phyloP scores from a whole-genome alignment of 495 filamentous ascomycete genomes.

The Hapsidospora chrysogenum region DNA sequence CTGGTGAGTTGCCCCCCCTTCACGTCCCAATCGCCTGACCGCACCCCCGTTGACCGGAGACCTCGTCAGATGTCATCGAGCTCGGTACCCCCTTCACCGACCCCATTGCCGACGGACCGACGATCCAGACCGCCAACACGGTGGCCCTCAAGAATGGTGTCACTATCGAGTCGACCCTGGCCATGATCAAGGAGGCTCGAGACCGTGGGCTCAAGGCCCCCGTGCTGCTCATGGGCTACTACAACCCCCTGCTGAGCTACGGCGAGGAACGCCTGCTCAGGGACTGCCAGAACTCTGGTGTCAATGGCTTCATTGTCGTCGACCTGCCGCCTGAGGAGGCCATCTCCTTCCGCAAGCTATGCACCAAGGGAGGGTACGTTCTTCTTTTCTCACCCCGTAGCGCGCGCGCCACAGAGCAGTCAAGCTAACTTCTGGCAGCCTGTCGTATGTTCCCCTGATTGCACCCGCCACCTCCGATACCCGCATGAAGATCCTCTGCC shows the following conservation, averaged over 20 bases:
- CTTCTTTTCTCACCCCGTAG: background rate
- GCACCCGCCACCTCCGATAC: conserved; percentile 83
- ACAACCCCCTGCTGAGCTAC: conserved; percentile 85
- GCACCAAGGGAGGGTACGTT: conserved; percentile 52
- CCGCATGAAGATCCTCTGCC: conserved; percentile 88
- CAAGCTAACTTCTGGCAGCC: conserved; percentile 15
- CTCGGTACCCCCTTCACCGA: conserved; percentile 93
- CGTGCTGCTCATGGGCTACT: conserved; percentile 95
- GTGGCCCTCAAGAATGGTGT: conserved; percentile 80
- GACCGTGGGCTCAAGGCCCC: conserved; percentile 60
- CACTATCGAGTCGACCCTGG: conserved; percentile 56
- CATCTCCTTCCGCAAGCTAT: conserved; percentile 73
- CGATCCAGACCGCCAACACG: conserved; percentile 83
- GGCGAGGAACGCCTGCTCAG: conserved; percentile 77
- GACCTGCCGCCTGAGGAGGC: conserved; percentile 96
- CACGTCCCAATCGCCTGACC: background rate
- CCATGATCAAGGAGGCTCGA: conserved; percentile 65
- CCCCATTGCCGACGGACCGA: conserved; percentile 89
- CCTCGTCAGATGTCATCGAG: conserved; percentile 60
- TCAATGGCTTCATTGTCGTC: conserved; percentile 96
- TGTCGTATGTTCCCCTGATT: conserved; percentile 92
- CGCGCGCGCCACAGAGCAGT: background rate
- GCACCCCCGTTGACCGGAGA: too few relatives aligned
- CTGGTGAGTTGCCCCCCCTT: conserved; percentile 42
- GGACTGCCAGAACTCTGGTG: conserved; percentile 72